These are phyloP conservation scores for Cercospora sp. DNA, from an alignment of 2,329 filamentous ascomycete genomes.

Conservation along the genomic window DNA sequence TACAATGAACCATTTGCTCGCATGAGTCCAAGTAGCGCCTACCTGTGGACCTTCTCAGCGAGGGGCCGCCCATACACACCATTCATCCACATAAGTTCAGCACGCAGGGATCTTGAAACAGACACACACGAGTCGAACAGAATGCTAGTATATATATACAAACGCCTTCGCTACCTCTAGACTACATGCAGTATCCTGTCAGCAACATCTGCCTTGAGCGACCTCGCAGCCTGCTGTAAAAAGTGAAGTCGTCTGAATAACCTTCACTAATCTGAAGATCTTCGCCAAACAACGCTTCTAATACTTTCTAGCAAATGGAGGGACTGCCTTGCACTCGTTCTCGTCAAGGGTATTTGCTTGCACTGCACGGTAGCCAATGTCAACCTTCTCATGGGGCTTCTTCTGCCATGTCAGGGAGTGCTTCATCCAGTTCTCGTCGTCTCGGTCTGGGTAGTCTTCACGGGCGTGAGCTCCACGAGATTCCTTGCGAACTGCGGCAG, in stretches of 20 bases:
- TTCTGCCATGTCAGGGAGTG: conserved; percentile 97
- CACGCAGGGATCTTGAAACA: too few relatives aligned
- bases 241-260: conserved; percentile 7
- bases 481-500: conserved; percentile 93
- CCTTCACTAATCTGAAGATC: conserved; percentile 9
- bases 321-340: conserved; percentile 92
- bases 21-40: neutral
- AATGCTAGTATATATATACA: conserved; percentile 27
- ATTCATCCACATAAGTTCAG: neutral
- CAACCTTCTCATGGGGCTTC: conserved; percentile 81
- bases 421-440: conserved; percentile 99
- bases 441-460: conserved; percentile 93
- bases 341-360: conserved; percentile 84
- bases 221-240: neutral
- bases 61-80: neutral
- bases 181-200: conserved; percentile 17
- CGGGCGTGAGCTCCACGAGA: conserved; percentile 95
- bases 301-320: conserved; percentile 93
- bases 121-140: neutral
- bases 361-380: conserved; percentile 83
- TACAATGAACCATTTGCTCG: too few relatives aligned
- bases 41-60: neutral
- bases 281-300: conserved; percentile 49
- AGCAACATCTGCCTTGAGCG: neutral
- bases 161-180: conserved; percentile 26